Evolutionary conservation across 2,329 filamentous ascomycete species (phyloP).

Genomic region (Aureobasidium sp.): DNA sequence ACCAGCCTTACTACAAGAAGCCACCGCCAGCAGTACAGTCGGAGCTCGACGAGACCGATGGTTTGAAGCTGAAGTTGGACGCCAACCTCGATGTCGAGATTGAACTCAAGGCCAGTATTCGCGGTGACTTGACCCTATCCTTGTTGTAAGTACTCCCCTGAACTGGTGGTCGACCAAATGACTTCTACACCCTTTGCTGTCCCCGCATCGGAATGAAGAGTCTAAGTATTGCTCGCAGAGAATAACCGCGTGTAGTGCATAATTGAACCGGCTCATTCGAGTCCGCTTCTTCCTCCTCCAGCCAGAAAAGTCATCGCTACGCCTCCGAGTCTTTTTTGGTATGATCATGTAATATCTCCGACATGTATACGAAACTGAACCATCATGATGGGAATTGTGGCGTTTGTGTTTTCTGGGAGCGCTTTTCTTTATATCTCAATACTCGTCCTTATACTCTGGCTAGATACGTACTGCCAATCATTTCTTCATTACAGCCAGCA

Average conservation of each 20-base stretch:
- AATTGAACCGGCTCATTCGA: neutral
- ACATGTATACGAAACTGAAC: slow-evolving; percentile 7
- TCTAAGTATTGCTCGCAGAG: slow-evolving; percentile 11
- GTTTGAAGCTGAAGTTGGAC: slow-evolving; percentile 64
- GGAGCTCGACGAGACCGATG: slow-evolving; percentile 50
- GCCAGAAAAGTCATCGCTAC: neutral
- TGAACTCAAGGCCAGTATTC: slow-evolving; percentile 76
- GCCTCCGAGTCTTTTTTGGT: neutral
- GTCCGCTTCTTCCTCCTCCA: neutral
- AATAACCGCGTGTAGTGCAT: slow-evolving; percentile 14
- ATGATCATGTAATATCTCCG: slow-evolving; percentile 2
- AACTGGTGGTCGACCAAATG: neutral
- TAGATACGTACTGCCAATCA: neutral
- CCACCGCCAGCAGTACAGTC: slow-evolving; percentile 25
- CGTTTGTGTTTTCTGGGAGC: slow-evolving; percentile 3
- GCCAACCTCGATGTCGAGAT: slow-evolving; percentile 78
- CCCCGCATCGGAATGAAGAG: slow-evolving; percentile 1
- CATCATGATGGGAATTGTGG: slow-evolving; percentile 8
- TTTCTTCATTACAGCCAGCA: neutral
- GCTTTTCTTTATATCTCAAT: neutral
- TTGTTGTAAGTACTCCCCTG: slow-evolving; percentile 56
- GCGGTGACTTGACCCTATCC: slow-evolving; percentile 73
- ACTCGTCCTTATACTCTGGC: neutral
- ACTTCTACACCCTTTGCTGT: slow-evolving; percentile 2
- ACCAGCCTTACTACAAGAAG: slow-evolving; percentile 38